A percentile compares a stretch with the other conserved stretches of the same genome.
Evolutionary conservation across 1,284 basidiomycete genomes (phyloP).

Genomic region (Fomitopsis pinicola): DNA sequence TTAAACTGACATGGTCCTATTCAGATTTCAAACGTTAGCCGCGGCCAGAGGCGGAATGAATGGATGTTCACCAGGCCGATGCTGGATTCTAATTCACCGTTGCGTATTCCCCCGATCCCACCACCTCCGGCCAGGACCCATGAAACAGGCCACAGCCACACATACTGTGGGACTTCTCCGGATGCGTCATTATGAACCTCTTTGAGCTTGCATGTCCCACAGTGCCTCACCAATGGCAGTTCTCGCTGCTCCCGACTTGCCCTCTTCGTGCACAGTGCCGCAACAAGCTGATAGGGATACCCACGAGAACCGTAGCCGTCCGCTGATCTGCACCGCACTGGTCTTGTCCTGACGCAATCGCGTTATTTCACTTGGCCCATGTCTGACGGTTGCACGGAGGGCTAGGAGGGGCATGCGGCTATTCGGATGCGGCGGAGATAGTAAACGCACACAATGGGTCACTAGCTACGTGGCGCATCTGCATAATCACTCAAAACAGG

Average conservation of each 20-base stretch:
- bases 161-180: neutral
- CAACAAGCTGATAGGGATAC: neutral
- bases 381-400: neutral
- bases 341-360: neutral
- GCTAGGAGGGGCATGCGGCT: neutral
- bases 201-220: neutral
- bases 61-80: neutral
- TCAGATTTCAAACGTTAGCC: too few species aligned
- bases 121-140: neutral
- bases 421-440: neutral
- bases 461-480: neutral
- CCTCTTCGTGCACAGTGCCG: neutral
- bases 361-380: neutral
- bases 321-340: neutral
- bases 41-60: too few species aligned
- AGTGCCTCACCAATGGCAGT: neutral
- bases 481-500: neutral
- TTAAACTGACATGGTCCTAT: too few species aligned
- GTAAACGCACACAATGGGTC: neutral
- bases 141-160: neutral
- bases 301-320: neutral
- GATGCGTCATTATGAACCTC: neutral
- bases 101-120: neutral
- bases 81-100: neutral
- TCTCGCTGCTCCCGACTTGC: neutral